Conservation (phyloP, 2,329 filamentous ascomycete genomes). For the Nakataea oryzae region DNA sequence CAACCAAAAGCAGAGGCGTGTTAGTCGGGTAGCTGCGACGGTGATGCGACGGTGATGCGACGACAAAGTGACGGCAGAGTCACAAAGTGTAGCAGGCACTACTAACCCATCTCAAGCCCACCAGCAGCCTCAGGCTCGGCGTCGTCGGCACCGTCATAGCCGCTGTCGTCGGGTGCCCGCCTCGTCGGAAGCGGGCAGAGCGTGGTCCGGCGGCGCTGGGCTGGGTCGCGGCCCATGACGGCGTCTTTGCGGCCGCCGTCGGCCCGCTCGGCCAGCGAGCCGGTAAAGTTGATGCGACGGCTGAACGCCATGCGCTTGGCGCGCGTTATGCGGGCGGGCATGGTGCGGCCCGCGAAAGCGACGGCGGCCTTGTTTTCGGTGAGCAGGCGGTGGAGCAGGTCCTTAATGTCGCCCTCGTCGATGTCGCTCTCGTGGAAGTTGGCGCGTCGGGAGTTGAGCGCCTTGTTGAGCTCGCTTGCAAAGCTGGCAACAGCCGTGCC, state of each 20-base stretch:
- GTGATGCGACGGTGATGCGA: neutral
- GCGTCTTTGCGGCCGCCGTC: neutral
- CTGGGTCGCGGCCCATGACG: neutral
- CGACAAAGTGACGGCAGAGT: neutral
- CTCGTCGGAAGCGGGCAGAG: neutral
- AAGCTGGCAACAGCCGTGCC: slow-evolving; percentile 8
- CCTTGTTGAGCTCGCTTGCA: slow-evolving; percentile 17
- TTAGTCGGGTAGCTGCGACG: neutral
- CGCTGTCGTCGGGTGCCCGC: neutral
- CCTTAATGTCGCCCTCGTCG: slow-evolving; percentile 13
- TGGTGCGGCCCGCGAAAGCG: slow-evolving; percentile 15
- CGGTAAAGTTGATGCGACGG: slow-evolving; percentile 13
- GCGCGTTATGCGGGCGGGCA: slow-evolving; percentile 14
- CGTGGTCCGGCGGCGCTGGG: neutral
- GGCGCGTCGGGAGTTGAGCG: slow-evolving; percentile 12
- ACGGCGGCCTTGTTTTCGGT: slow-evolving; percentile 12
- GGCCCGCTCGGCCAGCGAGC: slow-evolving; percentile 13
- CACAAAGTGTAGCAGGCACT: neutral
- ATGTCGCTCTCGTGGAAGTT: slow-evolving; percentile 10
- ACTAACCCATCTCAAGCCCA: neutral
- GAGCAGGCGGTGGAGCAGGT: slow-evolving; percentile 15
- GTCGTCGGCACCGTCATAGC: neutral
- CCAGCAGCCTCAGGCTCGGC: neutral
- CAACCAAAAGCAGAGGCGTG: neutral
- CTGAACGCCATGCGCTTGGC: slow-evolving; percentile 14